phyloP scores from a whole-genome alignment of 1,284 basidiomycete species.

The Stygiomarasmius scandens region DNA sequence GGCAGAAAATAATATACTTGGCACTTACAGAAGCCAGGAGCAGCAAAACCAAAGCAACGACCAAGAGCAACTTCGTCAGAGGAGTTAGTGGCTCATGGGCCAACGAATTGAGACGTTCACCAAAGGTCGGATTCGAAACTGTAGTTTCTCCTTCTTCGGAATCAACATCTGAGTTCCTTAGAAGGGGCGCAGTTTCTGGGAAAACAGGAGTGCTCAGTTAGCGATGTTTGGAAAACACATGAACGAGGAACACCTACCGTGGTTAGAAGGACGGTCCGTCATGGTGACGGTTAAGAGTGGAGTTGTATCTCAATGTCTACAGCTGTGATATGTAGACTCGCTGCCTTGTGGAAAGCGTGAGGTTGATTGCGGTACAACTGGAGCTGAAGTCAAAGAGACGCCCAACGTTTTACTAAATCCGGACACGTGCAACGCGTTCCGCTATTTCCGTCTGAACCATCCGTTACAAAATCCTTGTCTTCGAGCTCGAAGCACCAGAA shows the following conservation, averaged over 20 bases:
- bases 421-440: too few relatives aligned
- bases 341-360: not conserved
- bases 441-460: too few relatives aligned
- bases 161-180: conserved; percentile 41
- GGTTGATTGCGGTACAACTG: not conserved
- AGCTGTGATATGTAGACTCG: not conserved
- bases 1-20: not conserved
- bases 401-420: too few relatives aligned
- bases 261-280: conserved; percentile 34
- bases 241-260: conserved; percentile 37
- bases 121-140: conserved; percentile 37
- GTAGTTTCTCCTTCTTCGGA: conserved; percentile 29
- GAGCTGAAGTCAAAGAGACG: too few relatives aligned
- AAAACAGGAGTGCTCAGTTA: conserved; percentile 2
- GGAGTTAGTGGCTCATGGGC: conserved; percentile 79
- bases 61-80: conserved; percentile 83
- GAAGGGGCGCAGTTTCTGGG: conserved; percentile 58
- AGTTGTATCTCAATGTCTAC: not conserved
- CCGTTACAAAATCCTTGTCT: too few relatives aligned
- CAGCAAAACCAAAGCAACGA: conserved; percentile 76
- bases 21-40: conserved; percentile 68
- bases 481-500: too few relatives aligned
- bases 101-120: conserved; percentile 55
- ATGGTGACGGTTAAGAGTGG: conserved; percentile 9
- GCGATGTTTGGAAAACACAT: not conserved